A percentile compares a stretch with the other conserved stretches of the same genome.
phyloP scores from a whole-genome alignment of 73 alveolate species.

The Tetrahymena elliotti region DNA sequence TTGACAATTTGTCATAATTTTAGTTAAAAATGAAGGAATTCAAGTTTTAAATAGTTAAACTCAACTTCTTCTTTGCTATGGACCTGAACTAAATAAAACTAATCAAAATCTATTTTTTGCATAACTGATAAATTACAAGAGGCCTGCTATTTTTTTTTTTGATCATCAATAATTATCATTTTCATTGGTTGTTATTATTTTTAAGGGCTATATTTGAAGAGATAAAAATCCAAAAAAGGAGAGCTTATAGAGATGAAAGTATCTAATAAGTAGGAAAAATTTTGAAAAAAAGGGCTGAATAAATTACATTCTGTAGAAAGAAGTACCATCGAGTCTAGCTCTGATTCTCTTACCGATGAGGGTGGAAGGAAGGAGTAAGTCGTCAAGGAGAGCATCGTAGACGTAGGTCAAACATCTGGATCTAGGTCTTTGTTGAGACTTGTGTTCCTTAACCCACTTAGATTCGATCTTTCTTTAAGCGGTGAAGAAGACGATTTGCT shows the following conservation, averaged over 20 bases:
- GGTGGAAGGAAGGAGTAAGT: slow-evolving; percentile 24
- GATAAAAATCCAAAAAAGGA: background rate
- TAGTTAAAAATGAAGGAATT: background rate
- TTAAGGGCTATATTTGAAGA: background rate
- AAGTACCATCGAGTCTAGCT: slow-evolving; percentile 40
- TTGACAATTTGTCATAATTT: background rate
- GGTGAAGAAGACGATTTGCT: slow-evolving; percentile 27
- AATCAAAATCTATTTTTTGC: background rate
- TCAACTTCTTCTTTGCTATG: background rate
- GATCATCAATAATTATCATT: background rate
- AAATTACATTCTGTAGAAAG: slow-evolving; percentile 32
- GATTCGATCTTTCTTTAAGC: slow-evolving; percentile 35
- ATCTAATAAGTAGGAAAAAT: background rate
- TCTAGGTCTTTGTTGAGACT: slow-evolving; percentile 29
- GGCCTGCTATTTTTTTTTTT: background rate
- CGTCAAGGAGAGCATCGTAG: slow-evolving; percentile 39
- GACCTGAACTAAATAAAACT: background rate
- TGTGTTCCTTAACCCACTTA: slow-evolving; percentile 43
- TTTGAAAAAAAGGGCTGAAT: background rate
- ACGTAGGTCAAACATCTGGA: slow-evolving; percentile 38
- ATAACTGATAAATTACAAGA: background rate
- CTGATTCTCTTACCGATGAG: slow-evolving; percentile 40
- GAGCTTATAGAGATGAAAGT: background rate
- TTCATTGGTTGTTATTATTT: background rate
- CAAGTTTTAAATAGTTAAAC: too few species aligned